Conservation (phyloP, 192 early-diverging fungal species). For the Oehlia diaphana region DNA sequence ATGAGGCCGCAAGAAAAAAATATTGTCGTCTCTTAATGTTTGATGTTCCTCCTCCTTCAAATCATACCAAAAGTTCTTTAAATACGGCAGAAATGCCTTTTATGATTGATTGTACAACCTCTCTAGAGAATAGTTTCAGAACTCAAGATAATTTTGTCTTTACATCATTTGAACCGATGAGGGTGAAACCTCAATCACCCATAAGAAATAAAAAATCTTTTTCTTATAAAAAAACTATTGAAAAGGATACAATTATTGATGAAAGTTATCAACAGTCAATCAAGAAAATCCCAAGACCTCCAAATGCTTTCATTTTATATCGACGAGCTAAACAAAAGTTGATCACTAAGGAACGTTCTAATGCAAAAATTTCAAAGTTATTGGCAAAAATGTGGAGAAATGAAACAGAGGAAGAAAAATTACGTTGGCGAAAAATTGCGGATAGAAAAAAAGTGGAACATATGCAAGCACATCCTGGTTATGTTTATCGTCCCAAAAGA, state of each 20-base stretch:
- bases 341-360: background rate
- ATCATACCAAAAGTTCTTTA: too few species aligned
- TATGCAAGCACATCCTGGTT: conserved; percentile 13
- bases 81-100: background rate
- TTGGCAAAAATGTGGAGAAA: conserved; percentile 18
- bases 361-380: conserved; percentile 12
- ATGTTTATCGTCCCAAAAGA: conserved; percentile 22
- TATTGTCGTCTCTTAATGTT: conserved; percentile 24
- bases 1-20: conserved; percentile 19
- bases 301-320: conserved; percentile 30
- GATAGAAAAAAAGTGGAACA: conserved; percentile 30
- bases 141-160: too few species aligned
- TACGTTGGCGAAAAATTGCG: conserved; percentile 21
- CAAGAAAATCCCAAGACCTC: conserved; percentile 10
- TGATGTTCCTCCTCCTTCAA: background rate
- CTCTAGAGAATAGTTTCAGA: conserved; percentile 20
- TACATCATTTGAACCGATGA: too few species aligned
- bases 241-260: background rate
- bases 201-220: background rate
- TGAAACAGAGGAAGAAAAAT: conserved; percentile 6
- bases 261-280: background rate
- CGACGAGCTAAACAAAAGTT: background rate
- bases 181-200: too few species aligned
- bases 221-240: too few species aligned
- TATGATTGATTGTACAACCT: conserved; percentile 27